phyloP scores from a whole-genome alignment of 2,329 filamentous ascomycete genomes.

The Penicillium crustosum region DNA sequence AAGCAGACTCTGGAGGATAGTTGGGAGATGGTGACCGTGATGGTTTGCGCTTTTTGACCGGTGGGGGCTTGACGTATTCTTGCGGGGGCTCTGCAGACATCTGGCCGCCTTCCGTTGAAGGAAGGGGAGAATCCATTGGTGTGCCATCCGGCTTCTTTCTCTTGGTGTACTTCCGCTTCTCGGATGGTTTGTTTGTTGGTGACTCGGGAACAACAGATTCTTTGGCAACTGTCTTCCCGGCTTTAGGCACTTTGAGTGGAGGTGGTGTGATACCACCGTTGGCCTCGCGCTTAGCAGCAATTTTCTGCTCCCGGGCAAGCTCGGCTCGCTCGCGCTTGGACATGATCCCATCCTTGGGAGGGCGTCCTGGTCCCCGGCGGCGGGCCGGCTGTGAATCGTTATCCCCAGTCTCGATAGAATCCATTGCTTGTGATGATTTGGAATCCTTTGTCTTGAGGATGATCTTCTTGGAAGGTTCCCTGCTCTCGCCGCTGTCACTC shows the following conservation, averaged over 20 bases:
- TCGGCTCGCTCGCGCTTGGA: conserved; percentile 62
- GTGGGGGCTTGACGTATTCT: conserved; percentile 44
- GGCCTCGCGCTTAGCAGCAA: conserved; percentile 49
- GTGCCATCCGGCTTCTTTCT: conserved; percentile 47
- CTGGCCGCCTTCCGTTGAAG: conserved; percentile 45
- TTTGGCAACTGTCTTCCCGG: conserved; percentile 32
- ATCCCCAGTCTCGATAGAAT: conserved; percentile 36
- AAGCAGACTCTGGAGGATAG: conserved; percentile 58
- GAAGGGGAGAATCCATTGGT: conserved; percentile 43
- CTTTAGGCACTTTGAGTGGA: conserved; percentile 32
- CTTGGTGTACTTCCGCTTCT: conserved; percentile 52
- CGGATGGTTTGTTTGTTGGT: conserved; percentile 39
- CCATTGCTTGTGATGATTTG: conserved; percentile 27
- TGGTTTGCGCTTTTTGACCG: conserved; percentile 53
- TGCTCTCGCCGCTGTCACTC: conserved; percentile 30
- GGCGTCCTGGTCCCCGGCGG: conserved; percentile 59
- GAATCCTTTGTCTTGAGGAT: conserved; percentile 33
- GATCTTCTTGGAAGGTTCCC: conserved; percentile 31
- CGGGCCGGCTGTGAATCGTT: conserved; percentile 40
- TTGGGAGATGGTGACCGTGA: conserved; percentile 62
- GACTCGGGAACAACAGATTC: conserved; percentile 39
- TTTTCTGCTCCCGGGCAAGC: conserved; percentile 54
- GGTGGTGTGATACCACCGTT: conserved; percentile 49
- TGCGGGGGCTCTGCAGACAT: conserved; percentile 38
- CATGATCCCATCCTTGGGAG: conserved; percentile 67